Evolutionary conservation across 2,329 filamentous ascomycete genomes (phyloP).

Genomic region (Zasmidium cellare): DNA sequence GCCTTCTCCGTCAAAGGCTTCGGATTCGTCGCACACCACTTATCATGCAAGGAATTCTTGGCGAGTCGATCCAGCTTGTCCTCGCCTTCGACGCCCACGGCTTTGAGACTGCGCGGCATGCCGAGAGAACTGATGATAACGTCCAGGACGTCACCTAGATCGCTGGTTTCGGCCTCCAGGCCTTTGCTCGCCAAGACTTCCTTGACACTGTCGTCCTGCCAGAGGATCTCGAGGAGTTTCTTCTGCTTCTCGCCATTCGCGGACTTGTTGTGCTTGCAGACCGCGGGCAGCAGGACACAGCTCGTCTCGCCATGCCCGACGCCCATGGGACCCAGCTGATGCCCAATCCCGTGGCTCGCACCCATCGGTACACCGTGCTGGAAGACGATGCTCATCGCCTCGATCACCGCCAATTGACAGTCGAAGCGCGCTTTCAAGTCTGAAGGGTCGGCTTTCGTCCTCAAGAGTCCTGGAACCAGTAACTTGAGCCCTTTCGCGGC

Average conservation of each 20-base stretch:
- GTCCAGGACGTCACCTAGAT: constrained; percentile 55
- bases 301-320: constrained; percentile 63
- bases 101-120: constrained; percentile 55
- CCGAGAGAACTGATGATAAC: constrained; percentile 53
- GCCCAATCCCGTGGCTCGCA: constrained; percentile 44
- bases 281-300: constrained; percentile 56
- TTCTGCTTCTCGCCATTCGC: constrained; percentile 45
- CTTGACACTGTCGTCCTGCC: constrained; percentile 38
- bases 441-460: constrained; percentile 36
- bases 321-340: constrained; percentile 52
- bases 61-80: constrained; percentile 51
- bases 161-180: constrained; percentile 31
- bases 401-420: constrained; percentile 54
- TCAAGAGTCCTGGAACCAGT: constrained; percentile 47
- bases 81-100: constrained; percentile 48
- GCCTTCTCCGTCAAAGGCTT: constrained; percentile 48
- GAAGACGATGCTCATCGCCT: constrained; percentile 54
- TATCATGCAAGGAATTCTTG: constrained; percentile 51
- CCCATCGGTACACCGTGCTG: constrained; percentile 41
- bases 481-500: constrained; percentile 40
- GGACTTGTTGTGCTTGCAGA: constrained; percentile 56
- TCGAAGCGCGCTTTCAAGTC: constrained; percentile 46
- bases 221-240: constrained; percentile 42
- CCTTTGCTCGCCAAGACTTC: constrained; percentile 36
- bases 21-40: constrained; percentile 54